Percentiles rank a stretch among this genome's conserved stretches.
phyloP scores from a whole-genome alignment of 2,329 filamentous ascomycete genomes.

The Diaporthe aspalathi region DNA sequence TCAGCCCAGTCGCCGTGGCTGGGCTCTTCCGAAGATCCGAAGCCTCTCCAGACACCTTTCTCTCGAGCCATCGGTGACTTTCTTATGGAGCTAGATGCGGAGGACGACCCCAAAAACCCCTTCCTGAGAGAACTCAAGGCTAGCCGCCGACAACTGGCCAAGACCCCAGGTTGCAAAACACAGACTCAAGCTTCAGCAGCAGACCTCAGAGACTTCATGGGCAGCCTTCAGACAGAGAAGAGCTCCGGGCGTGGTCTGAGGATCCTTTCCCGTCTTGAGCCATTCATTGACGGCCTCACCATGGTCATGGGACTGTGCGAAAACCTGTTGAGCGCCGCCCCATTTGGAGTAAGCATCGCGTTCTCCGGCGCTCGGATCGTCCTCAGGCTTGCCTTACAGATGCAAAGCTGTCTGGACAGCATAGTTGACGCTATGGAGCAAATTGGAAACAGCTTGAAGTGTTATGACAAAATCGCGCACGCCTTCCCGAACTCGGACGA shows the following conservation, averaged over 20 bases:
- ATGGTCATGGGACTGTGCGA: conserved; percentile 6
- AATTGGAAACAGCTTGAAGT: neutral
- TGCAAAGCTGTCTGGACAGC: neutral
- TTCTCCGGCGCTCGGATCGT: neutral
- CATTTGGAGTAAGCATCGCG: neutral
- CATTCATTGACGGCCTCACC: neutral
- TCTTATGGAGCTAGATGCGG: neutral
- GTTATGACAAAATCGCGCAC: neutral
- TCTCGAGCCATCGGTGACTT: conserved; percentile 4
- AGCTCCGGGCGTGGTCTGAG: neutral
- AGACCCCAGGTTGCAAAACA: neutral
- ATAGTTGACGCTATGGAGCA: conserved; percentile 14
- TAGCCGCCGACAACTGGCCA: neutral
- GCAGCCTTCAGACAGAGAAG: neutral
- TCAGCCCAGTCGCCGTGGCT: neutral
- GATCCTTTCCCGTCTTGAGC: neutral
- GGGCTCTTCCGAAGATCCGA: neutral
- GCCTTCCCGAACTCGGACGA: neutral
- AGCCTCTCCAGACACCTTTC: neutral
- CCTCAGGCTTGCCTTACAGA: neutral
- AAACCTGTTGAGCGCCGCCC: neutral
- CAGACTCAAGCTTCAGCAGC: neutral
- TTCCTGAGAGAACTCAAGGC: neutral
- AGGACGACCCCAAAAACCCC: conserved; percentile 4
- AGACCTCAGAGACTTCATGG: neutral